Base-by-base conservation (phyloP, 169 alveolate species). In the Perkinsus olseni region DNA sequence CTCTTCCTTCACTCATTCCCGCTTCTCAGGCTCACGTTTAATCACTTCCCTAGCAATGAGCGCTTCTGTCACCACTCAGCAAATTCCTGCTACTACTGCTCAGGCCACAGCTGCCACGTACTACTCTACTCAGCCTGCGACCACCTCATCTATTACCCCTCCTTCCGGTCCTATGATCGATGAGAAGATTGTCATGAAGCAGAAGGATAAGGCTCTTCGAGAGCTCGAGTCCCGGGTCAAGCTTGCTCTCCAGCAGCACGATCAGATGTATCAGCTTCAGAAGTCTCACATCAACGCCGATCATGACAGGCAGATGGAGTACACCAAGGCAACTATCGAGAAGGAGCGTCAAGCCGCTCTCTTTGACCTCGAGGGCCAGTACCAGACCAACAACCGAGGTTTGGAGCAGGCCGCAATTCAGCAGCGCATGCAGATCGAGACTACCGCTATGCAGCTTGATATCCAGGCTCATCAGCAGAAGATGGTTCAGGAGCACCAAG, bases 251-350 rank as follows among this genome's bases (percentile, higher is more conserved):
- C 82, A 62, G 82, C 82, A 62, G 34, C 82, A 62, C 34, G 82
- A 62, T 62, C 82, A 62, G 82, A 62, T 62, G 82, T 62, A 62
- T 62, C 82, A 62, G 82, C 82, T 62, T 24, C 82, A 62, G 82
- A 62, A 62, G 82, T 62, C 82, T 4, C 82, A 62, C 82, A 62
- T 62, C 82, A 62, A 62, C 82, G 82, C 82, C 82, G 82, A 62
- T 62, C 82, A 62, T 62, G 82, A 62, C 34, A 62, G 82, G 31
- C 82, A 62, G 34, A 62, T 62, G 82, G 82, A 62, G 31, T 62
- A 62, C 82, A 62, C 82, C 82, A 62, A 62, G 82, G 82, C 36
- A 21, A 62, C 82, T 62, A 62, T 62, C 31, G 82, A 62, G 82
- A 62, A 62, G 82, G 82, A 62, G 82, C 82, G 82, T 13, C 82